Evolutionary conservation across 805 yeast species (phyloP).

Genomic region (Candida arabinofermentans): DNA sequence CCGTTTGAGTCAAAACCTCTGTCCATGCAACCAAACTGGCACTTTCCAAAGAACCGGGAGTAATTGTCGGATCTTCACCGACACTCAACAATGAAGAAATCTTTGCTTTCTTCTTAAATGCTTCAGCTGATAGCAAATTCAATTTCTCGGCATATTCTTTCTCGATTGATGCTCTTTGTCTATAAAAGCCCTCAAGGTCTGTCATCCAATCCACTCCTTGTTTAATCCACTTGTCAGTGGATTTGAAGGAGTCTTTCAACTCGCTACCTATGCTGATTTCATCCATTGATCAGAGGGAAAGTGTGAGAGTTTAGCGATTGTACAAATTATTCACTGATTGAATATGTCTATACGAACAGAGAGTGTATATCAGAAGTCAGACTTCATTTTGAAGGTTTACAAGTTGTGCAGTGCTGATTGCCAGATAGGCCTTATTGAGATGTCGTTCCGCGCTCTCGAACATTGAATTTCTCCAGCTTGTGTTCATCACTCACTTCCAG

Average conservation of each 20-base stretch:
- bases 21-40: slow-evolving; percentile 90
- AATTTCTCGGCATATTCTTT: slow-evolving; percentile 75
- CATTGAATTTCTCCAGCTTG: too few species aligned
- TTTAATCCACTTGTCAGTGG: slow-evolving; percentile 73
- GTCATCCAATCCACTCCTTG: slow-evolving; percentile 70
- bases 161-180: slow-evolving; percentile 78
- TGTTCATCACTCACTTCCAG: too few species aligned
- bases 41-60: slow-evolving; percentile 92
- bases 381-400: too few species aligned
- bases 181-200: slow-evolving; percentile 80
- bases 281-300: slow-evolving; percentile 24
- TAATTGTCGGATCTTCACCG: slow-evolving; percentile 84
- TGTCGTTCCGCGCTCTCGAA: too few species aligned
- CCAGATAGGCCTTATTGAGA: too few species aligned
- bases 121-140: slow-evolving; percentile 58
- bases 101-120: slow-evolving; percentile 72
- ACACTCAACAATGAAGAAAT: slow-evolving; percentile 67
- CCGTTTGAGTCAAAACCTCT: slow-evolving; percentile 80
- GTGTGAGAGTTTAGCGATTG: too few species aligned
- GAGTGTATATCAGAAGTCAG: too few species aligned
- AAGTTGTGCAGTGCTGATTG: too few species aligned
- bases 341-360: too few species aligned
- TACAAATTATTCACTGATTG: too few species aligned
- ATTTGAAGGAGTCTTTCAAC: slow-evolving; percentile 73
- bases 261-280: slow-evolving; percentile 59